Conservation (phyloP, 129 eudicot genomes). For the Saposhnikovia divaricata region DNA sequence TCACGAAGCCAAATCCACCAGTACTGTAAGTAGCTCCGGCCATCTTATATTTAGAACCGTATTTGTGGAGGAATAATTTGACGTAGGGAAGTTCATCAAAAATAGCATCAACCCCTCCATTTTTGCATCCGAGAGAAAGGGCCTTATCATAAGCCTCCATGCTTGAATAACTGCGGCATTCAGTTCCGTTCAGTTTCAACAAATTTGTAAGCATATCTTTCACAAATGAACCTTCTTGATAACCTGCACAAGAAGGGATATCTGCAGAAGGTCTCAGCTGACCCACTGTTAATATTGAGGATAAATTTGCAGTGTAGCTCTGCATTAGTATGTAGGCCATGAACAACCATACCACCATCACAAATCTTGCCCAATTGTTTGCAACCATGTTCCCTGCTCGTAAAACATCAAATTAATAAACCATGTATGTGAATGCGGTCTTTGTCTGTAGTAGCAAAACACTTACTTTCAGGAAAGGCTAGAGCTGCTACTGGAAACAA, state of each 20-base stretch:
- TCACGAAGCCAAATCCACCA: constrained; percentile 40
- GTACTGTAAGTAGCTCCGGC: constrained; percentile 23
- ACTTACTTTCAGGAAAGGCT: constrained; percentile 34
- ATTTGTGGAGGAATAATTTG: constrained; percentile 23
- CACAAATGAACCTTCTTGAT: constrained; percentile 3
- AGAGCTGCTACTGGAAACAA: constrained; percentile 27
- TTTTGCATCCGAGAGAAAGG: constrained; percentile 21
- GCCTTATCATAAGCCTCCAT: neutral
- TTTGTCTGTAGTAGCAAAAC: neutral
- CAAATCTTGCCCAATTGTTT: constrained; percentile 29
- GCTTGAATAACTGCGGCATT: neutral
- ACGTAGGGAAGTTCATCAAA: constrained; percentile 30
- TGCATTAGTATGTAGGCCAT: constrained; percentile 36
- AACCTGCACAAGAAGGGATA: neutral
- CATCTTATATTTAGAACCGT: constrained; percentile 22
- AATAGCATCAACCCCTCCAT: constrained; percentile 34
- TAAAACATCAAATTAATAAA: neutral
- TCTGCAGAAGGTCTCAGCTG: constrained; percentile 9
- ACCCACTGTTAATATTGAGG: constrained; percentile 34
- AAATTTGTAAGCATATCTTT: neutral
- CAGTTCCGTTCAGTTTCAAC: neutral
- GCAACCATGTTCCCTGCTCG: constrained; percentile 23
- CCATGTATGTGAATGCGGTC: neutral
- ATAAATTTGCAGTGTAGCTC: constrained; percentile 37
- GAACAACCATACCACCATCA: constrained; percentile 32